Evolutionary conservation across 768 basidiomycete genomes (phyloP), one percentile per base, ranked within the genome.

Genomic region (Kwoniella europaea): DNA sequence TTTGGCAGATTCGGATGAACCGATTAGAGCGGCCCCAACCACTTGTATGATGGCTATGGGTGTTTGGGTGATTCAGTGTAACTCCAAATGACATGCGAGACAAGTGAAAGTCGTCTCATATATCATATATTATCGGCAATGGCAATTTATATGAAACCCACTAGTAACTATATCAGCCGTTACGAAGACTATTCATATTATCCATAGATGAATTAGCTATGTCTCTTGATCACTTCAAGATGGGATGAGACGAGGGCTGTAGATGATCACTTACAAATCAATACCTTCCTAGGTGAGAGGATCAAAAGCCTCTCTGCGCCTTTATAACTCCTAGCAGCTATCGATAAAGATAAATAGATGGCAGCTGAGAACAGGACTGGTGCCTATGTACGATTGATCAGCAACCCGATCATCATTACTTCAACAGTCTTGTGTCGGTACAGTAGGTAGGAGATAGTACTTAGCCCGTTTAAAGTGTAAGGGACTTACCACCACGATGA

Each of bases 11-110:
- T 85, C 81, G 3, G 83, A 77, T 2, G 78, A 69, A 5, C 84
- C 84, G 54, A 85, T 81, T 10, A 85, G 67, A 44, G 83, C 82
- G 0, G 83, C 83, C 10, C 84, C 84, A 16, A 72, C 73, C 44
- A 84, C 75, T 65, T 85, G 84, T 13, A 84, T 68, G 44, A 82
- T 73, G 10, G 82, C 74, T n/a, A n/a, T n/a, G n/a, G n/a, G n/a
- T n/a, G n/a, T n/a, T n/a, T n/a, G n/a, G n/a, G n/a, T n/a, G n/a
- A n/a, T n/a, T n/a, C n/a, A n/a, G n/a, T n/a, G n/a, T n/a, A n/a
- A n/a, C n/a, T n/a, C n/a, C n/a, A n/a, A n/a, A n/a, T n/a, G n/a
- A n/a, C n/a, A n/a, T n/a, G n/a, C n/a, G n/a, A n/a, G n/a, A n/a
- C n/a, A n/a, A n/a, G n/a, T n/a, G n/a, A n/a, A n/a, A n/a, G n/a